phyloP scores from a whole-genome alignment of 495 filamentous ascomycete species.

The Friedmanniomyces simplex region DNA sequence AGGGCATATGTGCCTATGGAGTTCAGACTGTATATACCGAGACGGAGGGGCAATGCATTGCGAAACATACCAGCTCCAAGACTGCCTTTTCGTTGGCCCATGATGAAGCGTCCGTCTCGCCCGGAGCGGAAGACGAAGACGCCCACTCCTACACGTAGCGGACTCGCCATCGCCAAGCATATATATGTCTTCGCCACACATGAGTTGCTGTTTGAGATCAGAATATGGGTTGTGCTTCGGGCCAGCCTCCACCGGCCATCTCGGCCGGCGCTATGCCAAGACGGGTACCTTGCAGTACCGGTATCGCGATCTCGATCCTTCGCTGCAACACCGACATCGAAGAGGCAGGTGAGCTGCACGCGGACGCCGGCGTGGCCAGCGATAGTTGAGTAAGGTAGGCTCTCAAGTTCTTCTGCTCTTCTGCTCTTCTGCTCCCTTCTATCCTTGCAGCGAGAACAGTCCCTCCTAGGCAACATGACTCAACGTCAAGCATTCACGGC shows the following conservation, averaged over 20 bases:
- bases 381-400: no score
- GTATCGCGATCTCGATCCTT: not conserved
- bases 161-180: not conserved
- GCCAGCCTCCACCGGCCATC: no score
- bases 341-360: not conserved
- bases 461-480: no score
- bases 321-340: not conserved
- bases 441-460: no score
- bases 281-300: not conserved
- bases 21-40: not conserved
- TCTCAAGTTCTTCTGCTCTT: not conserved
- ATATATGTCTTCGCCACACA: no score
- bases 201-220: no score
- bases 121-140: slow-evolving; percentile 24
- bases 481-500: no score
- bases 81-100: slow-evolving; percentile 26
- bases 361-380: no score
- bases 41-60: not conserved
- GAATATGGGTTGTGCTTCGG: no score
- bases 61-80: slow-evolving; percentile 26
- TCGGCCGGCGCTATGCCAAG: not conserved
- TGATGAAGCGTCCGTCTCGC: slow-evolving; percentile 15
- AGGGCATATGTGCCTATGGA: slow-evolving; percentile 46
- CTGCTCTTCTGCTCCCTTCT: no score
- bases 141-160: slow-evolving; percentile 24